These are phyloP conservation scores for Mollisiaceae sp. DNA, from an alignment of 2,329 filamentous ascomycete species.

Conservation along the genomic window DNA sequence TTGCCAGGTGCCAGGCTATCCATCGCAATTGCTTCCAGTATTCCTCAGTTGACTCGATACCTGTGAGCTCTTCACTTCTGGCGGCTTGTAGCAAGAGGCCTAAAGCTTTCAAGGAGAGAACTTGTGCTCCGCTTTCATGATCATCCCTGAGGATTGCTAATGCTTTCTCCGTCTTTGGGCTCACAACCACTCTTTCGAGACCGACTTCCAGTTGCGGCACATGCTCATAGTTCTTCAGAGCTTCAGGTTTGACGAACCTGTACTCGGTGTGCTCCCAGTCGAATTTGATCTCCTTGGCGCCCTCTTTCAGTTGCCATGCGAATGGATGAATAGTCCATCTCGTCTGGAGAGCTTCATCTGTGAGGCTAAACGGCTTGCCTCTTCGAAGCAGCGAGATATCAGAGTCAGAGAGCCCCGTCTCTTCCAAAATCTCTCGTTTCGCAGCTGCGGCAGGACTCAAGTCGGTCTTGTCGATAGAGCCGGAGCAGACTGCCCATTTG, in stretches of 20 bases:
- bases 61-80: conserved; percentile 37
- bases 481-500: conserved; percentile 66
- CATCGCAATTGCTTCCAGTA: conserved; percentile 64
- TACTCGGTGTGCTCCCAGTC: conserved; percentile 70
- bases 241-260: conserved; percentile 55
- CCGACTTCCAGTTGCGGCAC: conserved; percentile 65
- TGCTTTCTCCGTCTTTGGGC: conserved; percentile 50
- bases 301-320: conserved; percentile 56
- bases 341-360: conserved; percentile 56
- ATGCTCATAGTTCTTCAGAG: conserved; percentile 52
- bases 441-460: conserved; percentile 59
- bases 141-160: conserved; percentile 58
- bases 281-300: conserved; percentile 51
- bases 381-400: conserved; percentile 32
- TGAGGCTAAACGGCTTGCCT: conserved; percentile 65
- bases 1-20: conserved; percentile 67
- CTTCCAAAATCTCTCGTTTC: conserved; percentile 66
- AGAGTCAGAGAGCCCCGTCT: conserved; percentile 57
- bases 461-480: conserved; percentile 61
- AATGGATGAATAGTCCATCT: conserved; percentile 70
- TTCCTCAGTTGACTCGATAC: conserved; percentile 38
- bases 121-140: conserved; percentile 62
- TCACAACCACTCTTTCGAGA: conserved; percentile 58
- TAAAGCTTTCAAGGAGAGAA: conserved; percentile 61
- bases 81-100: conserved; percentile 54